These are phyloP conservation scores for Penicillium sp. DNA, from an alignment of 2,329 filamentous ascomycete species.

Conservation along the genomic window DNA sequence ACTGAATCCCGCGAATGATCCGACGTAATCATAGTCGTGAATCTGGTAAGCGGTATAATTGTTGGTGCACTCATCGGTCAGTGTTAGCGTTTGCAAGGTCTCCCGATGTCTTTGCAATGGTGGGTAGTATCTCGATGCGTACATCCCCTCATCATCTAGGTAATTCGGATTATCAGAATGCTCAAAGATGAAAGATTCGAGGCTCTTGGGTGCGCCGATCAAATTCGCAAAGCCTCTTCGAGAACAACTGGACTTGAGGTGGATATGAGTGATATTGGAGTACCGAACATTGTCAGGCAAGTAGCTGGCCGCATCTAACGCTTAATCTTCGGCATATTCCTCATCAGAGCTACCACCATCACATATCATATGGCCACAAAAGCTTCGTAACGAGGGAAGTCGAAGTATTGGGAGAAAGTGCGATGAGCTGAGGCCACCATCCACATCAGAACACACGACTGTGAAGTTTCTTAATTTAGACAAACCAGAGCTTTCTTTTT, in stretches of 20 bases:
- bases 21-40: not conserved
- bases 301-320: not conserved
- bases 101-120: not conserved
- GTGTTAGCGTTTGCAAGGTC: not conserved
- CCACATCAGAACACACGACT: not conserved
- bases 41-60: not conserved
- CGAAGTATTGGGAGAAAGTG: not conserved
- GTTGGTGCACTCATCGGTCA: not conserved
- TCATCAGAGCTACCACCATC: not conserved
- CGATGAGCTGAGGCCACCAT: not conserved
- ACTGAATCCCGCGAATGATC: not conserved
- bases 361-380: not conserved
- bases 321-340: not conserved
- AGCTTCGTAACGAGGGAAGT: not conserved
- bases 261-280: not conserved
- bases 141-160: not conserved
- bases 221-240: not conserved
- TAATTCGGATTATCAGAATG: not conserved
- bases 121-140: not conserved
- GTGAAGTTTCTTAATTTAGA: not conserved
- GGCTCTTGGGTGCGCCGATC: not conserved
- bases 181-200: not conserved
- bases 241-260: not conserved
- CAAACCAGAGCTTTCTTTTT: not conserved
- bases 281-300: not conserved